Percentiles rank a stretch among this genome's conserved stretches.
These are phyloP conservation scores for Colletotrichum endophyticum DNA, from an alignment of 2,329 filamentous ascomycete genomes.

Conservation along the genomic window DNA sequence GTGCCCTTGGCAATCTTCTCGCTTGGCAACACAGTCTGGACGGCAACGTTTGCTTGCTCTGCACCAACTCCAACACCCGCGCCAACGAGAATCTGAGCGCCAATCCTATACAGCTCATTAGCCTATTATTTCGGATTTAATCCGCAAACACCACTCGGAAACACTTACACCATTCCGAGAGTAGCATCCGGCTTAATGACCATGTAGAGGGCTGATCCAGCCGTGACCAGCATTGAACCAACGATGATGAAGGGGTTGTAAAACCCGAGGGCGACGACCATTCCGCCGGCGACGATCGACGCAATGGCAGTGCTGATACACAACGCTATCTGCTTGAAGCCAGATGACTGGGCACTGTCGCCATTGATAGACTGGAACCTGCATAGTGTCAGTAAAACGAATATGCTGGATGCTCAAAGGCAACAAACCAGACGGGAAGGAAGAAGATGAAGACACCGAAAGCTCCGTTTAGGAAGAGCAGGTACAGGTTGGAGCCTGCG, in stretches of 20 bases:
- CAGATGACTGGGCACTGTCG: not conserved
- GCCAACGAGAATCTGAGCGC: conserved; percentile 47
- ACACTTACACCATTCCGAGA: not conserved
- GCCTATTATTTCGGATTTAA: not conserved
- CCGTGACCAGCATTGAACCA: not conserved
- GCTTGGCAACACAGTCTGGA: conserved; percentile 46
- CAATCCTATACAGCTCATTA: conserved; percentile 32
- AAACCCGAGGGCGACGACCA: not conserved
- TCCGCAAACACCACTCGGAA: not conserved
- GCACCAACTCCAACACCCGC: conserved; percentile 46
- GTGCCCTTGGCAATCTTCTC: conserved; percentile 42
- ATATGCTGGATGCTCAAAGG: not conserved
- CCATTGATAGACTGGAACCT: not conserved
- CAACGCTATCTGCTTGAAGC: not conserved
- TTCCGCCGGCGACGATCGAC: not conserved
- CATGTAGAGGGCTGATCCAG: not conserved
- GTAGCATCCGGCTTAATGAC: not conserved
- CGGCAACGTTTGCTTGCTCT: conserved; percentile 49
- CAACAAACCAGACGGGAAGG: not conserved
- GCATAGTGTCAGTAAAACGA: not conserved
- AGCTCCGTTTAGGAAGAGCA: not conserved
- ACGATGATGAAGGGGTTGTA: not conserved
- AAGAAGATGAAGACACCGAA: not conserved
- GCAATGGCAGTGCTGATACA: not conserved
- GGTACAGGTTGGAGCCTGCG: not conserved